Conservation (phyloP, 495 filamentous ascomycete species). For the Tuber indicum region DNA sequence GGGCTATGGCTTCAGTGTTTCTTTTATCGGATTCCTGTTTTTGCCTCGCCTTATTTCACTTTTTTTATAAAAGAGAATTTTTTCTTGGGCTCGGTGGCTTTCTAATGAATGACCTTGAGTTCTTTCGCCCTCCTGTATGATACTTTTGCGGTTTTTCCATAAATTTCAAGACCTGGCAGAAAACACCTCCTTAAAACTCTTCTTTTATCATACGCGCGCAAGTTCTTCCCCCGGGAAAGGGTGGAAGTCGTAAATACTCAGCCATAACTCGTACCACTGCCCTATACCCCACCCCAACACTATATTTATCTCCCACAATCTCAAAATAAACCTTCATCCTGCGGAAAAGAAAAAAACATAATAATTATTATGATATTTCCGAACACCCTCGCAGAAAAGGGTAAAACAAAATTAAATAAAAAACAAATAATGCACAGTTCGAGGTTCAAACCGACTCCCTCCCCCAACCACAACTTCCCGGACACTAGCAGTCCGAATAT, state of each 20-base stretch:
- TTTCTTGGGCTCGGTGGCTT: background rate
- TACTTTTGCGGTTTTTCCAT: background rate
- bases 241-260: background rate
- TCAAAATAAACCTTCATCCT: background rate
- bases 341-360: background rate
- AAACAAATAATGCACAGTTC: background rate
- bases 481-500: background rate
- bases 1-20: background rate
- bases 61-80: background rate
- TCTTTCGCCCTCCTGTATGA: background rate
- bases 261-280: background rate
- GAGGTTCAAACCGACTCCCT: background rate
- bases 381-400: background rate
- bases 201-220: background rate
- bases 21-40: background rate
- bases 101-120: background rate
- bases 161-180: background rate
- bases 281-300: background rate
- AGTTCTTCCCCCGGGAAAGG: background rate
- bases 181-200: background rate
- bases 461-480: background rate
- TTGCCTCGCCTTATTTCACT: background rate
- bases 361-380: too few species aligned
- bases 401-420: background rate
- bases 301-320: conserved; percentile 2